phyloP scores from a whole-genome alignment of 2,329 filamentous ascomycete species.

The Trichoderma sp. region DNA sequence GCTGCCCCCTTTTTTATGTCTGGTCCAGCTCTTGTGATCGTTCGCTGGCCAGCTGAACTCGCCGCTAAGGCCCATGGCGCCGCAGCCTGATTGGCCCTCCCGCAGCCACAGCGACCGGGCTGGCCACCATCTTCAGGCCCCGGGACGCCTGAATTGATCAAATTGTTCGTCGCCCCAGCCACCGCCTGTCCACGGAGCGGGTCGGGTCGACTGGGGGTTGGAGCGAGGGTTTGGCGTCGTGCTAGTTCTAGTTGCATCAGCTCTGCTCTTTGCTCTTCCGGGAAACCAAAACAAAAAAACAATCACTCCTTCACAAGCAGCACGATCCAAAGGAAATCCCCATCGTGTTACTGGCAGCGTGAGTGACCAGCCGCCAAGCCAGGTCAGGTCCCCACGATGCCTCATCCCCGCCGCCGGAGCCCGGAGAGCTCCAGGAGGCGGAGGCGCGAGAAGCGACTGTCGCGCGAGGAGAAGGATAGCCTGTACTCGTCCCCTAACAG shows the following conservation, averaged over 20 bases:
- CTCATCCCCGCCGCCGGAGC: constrained; percentile 57
- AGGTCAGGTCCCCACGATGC: constrained; percentile 48
- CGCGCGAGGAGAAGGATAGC: constrained; percentile 33
- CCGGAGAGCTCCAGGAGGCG: constrained; percentile 57
- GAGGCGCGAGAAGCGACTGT: constrained; percentile 38
- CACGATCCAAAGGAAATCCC: background rate
- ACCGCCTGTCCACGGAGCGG: constrained; percentile 20
- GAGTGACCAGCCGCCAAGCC: background rate
- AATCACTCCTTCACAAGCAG: constrained; percentile 14
- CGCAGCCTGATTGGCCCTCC: constrained; percentile 1
- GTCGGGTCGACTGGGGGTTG: constrained; percentile 17
- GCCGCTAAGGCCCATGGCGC: constrained; percentile 11
- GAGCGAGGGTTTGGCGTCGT: constrained; percentile 16
- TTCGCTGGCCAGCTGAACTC: constrained; percentile 17
- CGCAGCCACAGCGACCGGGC: constrained; percentile 9
- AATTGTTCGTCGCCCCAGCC: constrained; percentile 18
- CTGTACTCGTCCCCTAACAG: constrained; percentile 26
- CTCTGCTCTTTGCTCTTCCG: background rate
- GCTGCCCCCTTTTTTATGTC: constrained; percentile 14
- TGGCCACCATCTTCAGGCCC: background rate
- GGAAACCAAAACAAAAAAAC: constrained; percentile 20
- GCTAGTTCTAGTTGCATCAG: constrained; percentile 8
- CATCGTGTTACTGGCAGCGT: background rate
- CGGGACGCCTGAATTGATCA: background rate
- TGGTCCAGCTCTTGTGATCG: constrained; percentile 11